These are phyloP conservation scores for Dimargaris cristalligena DNA, from an alignment of 192 early-diverging fungal genomes.

Conservation along the genomic window DNA sequence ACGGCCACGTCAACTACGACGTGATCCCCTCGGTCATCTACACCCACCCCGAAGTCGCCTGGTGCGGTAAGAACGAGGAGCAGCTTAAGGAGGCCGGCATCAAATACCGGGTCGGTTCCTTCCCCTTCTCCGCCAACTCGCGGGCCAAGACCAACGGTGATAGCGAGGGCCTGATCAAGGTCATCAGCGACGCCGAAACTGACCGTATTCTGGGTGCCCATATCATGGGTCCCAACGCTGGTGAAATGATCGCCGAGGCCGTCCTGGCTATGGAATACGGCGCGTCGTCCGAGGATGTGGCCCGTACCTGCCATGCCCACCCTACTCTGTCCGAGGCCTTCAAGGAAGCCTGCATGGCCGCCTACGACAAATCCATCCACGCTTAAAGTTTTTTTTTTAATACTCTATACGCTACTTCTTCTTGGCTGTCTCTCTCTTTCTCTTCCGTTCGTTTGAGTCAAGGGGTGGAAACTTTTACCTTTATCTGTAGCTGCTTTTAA, in stretches of 20 bases:
- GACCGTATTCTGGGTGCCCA: constrained; percentile 94
- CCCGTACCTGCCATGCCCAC: constrained; percentile 92
- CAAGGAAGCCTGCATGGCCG: constrained; percentile 94
- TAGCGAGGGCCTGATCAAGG: constrained; percentile 84
- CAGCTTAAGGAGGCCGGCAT: constrained; percentile 73
- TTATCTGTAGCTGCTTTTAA: no score
- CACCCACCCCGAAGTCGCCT: constrained; percentile 96
- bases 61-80: constrained; percentile 95
- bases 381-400: no score
- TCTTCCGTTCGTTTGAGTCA: no score
- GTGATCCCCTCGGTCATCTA: constrained; percentile 96
- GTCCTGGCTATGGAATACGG: constrained; percentile 96
- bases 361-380: constrained; percentile 66
- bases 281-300: constrained; percentile 94
- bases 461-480: no score
- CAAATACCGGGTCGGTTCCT: constrained; percentile 80
- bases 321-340: constrained; percentile 94
- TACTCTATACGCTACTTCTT: no score
- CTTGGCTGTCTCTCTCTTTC: no score
- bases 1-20: constrained; percentile 98
- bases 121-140: constrained; percentile 92
- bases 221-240: constrained; percentile 96
- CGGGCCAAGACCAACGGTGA: constrained; percentile 96
- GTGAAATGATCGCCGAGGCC: constrained; percentile 98
- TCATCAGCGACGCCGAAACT: constrained; percentile 89